Base-by-base conservation (phyloP, 2,329 filamentous ascomycete genomes). In the Fusarium newnesense region DNA sequence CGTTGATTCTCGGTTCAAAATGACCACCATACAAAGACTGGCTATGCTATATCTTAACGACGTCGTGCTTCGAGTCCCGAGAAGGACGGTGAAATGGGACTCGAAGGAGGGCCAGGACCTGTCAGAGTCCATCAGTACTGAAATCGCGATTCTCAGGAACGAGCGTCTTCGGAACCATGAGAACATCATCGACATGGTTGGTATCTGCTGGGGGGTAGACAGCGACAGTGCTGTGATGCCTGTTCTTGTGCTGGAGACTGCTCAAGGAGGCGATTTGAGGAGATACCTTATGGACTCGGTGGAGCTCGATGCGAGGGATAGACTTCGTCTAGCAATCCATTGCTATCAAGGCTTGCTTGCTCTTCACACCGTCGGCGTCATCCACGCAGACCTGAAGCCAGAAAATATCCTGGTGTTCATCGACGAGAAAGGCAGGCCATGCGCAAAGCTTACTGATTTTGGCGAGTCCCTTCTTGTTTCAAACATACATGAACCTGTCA, bases 31-130 rank as follows among this genome's bases (percentile, higher is more conserved):
- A 12, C 19, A 47, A 1, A 30, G 44, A 47, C 19, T 30, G 0
- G 26, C 44, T 6, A 47, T 30, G 44, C 18, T 47, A 2, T 7
- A 47, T 30, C 44, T 47, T 6, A 47, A 30, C 8, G 44, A 47
- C 26, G 26, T 30, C 9, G 26, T 47, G 4, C 44, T 47, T 19
- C 44, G 44, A 8, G 44, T 47, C 1, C 44, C 44, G 0, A 47
- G 0, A 21, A 5, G 3, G 1, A 8, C 2, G 12, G 44, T 47
- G 6, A 19, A 30, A 10, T 47, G 44, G 26, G 7, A 21, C 26
- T 47, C 26, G 3, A 0, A 30, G 18, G 2, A 21, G 0, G 44
- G 44, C 13, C 19, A 13, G 9, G 6, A 30, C 6, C 44, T 30
- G 6, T 47, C 44, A 47, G 44, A 28, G 26, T 47, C 26, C 7